Conservation (phyloP, 2,329 filamentous ascomycete genomes). For the Cephalotrichum gorgonifer region DNA sequence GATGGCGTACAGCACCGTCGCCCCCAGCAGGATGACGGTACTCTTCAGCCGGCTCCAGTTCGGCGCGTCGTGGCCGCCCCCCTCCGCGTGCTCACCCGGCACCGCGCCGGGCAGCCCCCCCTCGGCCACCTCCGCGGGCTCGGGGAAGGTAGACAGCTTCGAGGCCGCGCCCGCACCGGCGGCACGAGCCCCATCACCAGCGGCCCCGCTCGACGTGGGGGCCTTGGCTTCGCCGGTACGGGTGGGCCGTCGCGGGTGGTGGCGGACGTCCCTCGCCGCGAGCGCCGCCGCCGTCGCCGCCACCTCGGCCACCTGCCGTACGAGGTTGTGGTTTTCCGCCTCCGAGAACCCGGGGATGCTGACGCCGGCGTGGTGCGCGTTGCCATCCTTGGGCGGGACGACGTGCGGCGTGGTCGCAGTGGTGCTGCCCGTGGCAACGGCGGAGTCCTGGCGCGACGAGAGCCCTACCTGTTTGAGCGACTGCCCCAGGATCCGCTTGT, state of each 20-base stretch:
- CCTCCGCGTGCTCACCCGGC: constrained; percentile 16
- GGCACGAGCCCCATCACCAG: neutral
- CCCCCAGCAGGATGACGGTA: constrained; percentile 75
- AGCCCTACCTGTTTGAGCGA: constrained; percentile 78
- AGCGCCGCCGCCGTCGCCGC: constrained; percentile 84
- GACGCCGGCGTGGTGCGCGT: constrained; percentile 30
- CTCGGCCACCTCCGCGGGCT: constrained; percentile 6
- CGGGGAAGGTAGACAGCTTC: neutral
- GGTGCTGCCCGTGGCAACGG: constrained; percentile 18
- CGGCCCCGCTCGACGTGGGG: constrained; percentile 25
- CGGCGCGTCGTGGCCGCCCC: constrained; percentile 87
- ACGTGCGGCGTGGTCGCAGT: constrained; percentile 53
- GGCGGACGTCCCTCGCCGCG: constrained; percentile 63
- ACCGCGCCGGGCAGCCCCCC: constrained; percentile 12
- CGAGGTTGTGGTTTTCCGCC: constrained; percentile 70
- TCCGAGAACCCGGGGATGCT: constrained; percentile 63
- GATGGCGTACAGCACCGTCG: constrained; percentile 87
- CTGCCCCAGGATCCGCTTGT: constrained; percentile 87
- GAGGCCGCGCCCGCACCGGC: neutral
- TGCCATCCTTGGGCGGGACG: constrained; percentile 60
- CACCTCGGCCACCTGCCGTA: constrained; percentile 85
- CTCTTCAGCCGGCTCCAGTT: constrained; percentile 95
- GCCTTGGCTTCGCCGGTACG: constrained; percentile 14
- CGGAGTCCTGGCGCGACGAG: constrained; percentile 27
- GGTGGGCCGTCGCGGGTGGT: neutral